Percentiles rank a stretch among this genome's conserved stretches.
Conservation (phyloP, 1,284 basidiomycete species). For the Chiua sp. region DNA sequence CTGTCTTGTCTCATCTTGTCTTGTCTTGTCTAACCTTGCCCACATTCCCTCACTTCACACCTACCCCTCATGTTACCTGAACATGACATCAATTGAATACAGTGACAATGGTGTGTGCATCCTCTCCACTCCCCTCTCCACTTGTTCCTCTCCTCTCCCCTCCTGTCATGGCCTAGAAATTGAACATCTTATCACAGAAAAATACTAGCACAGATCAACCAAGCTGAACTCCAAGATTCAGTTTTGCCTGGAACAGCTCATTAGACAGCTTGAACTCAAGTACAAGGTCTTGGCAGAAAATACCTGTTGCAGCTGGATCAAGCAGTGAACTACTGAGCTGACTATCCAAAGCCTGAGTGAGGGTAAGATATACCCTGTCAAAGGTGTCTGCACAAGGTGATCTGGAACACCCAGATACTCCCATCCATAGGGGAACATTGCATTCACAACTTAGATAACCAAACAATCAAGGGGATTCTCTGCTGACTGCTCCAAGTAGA, state of each 20-base stretch:
- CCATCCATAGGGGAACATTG: conserved; percentile 97
- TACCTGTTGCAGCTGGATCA: conserved; percentile 97
- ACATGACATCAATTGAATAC: no score
- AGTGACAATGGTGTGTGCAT: no score
- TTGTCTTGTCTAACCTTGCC: no score
- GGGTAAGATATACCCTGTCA: conserved; percentile 97
- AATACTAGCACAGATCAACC: conserved; percentile 99
- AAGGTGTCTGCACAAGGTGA: conserved; percentile 96
- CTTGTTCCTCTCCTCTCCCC: no score
- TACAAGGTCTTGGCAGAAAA: conserved; percentile 21
- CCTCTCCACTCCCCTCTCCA: no score
- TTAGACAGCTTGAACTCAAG: conserved; percentile 10
- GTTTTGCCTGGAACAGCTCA: conserved; percentile 78
- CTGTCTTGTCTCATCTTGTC: no score
- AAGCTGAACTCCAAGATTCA: conserved; percentile 98
- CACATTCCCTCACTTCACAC: no score
- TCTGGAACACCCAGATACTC: conserved; percentile 98
- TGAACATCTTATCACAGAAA: conserved; percentile 99
- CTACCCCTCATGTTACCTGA: no score
- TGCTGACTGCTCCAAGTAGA: conserved; percentile 80
- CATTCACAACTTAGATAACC: conserved; percentile 87
- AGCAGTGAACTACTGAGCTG: conserved; percentile 98
- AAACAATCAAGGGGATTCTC: conserved; percentile 85
- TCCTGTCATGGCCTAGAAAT: conserved; percentile 99
- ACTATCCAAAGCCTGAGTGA: conserved; percentile 95